These are phyloP conservation scores for Echria macrotheca DNA, from an alignment of 495 filamentous ascomycete genomes.

Conservation along the genomic window DNA sequence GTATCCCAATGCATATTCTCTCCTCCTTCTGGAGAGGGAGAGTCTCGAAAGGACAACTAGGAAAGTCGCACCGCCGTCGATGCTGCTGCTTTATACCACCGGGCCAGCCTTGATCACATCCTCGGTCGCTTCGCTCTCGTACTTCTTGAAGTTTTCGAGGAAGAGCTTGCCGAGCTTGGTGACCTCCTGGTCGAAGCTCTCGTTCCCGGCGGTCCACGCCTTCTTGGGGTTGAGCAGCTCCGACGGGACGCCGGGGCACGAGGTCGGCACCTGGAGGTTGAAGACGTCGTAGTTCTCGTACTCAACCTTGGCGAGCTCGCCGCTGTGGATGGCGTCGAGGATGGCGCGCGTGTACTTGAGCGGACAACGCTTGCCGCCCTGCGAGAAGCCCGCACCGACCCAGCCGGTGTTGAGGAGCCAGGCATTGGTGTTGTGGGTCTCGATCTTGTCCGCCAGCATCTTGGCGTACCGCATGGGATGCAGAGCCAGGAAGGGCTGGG, in stretches of 20 bases:
- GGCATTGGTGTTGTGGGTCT: slow-evolving; percentile 88
- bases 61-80: background rate
- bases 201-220: slow-evolving; percentile 74
- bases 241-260: slow-evolving; percentile 76
- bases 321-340: slow-evolving; percentile 94
- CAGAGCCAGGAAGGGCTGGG: slow-evolving; percentile 96
- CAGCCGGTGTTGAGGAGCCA: slow-evolving; percentile 99
- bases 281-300: slow-evolving; percentile 96
- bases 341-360: slow-evolving; percentile 99
- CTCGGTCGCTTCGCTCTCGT: slow-evolving; percentile 75
- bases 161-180: slow-evolving; percentile 82
- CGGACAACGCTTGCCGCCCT: slow-evolving; percentile 96
- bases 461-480: slow-evolving; percentile 98
- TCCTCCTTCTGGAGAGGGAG: background rate
- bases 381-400: slow-evolving; percentile 92
- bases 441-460: slow-evolving; percentile 98
- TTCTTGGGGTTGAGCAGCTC: slow-evolving; percentile 93
- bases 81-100: slow-evolving; percentile 32
- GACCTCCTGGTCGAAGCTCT: slow-evolving; percentile 80
- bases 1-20: slow-evolving; percentile 10
- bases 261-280: slow-evolving; percentile 87
- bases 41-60: background rate
- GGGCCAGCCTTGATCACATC: slow-evolving; percentile 74
- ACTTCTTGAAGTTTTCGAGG: slow-evolving; percentile 96
- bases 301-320: slow-evolving; percentile 82